Conservation (phyloP, 2,329 filamentous ascomycete species). For the Scorias spongiosa region DNA sequence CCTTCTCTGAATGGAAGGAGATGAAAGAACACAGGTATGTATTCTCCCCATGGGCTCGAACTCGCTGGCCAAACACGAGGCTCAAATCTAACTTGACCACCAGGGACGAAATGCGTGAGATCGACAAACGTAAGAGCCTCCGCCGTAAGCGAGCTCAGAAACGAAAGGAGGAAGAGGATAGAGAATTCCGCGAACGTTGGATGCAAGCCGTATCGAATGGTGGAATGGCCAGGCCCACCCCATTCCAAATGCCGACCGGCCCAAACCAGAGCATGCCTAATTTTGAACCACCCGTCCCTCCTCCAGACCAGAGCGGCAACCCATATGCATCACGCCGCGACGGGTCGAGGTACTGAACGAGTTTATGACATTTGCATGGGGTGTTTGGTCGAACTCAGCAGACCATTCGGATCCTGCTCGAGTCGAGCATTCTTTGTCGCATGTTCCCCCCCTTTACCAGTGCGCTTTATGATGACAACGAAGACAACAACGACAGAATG, state of each 20-base stretch:
- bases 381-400: too few species aligned
- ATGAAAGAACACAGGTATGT: conserved; percentile 46
- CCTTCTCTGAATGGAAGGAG: conserved; percentile 52
- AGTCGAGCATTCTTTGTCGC: too few species aligned
- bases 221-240: background rate
- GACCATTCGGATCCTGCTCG: too few species aligned
- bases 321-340: conserved; percentile 14
- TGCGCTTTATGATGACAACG: too few species aligned
- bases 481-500: too few species aligned
- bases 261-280: background rate
- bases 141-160: conserved; percentile 27
- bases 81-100: background rate
- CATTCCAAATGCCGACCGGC: background rate
- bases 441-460: too few species aligned
- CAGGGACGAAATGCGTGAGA: conserved; percentile 32
- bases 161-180: conserved; percentile 29
- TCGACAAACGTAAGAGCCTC: conserved; percentile 29
- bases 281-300: conserved; percentile 1
- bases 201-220: conserved; percentile 17
- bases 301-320: conserved; percentile 18
- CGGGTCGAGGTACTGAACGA: background rate
- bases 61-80: background rate
- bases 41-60: background rate
- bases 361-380: background rate
- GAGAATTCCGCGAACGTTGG: conserved; percentile 23